phyloP scores from a whole-genome alignment of 768 basidiomycete genomes.

The Lactarius pseudohatsudake region DNA sequence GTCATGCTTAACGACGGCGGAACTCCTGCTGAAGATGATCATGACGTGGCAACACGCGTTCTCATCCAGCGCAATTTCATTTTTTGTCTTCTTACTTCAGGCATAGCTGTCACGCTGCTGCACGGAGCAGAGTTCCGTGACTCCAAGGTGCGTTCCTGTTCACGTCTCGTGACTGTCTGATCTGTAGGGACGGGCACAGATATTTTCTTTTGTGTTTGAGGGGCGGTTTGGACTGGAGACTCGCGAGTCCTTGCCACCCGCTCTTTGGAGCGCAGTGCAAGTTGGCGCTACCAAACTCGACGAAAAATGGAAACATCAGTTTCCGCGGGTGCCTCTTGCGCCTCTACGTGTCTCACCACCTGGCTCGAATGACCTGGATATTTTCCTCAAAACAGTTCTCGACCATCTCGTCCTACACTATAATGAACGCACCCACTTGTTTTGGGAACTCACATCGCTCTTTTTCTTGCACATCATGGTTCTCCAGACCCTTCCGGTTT shows the following conservation, averaged over 20 bases:
- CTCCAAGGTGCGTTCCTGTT: conserved; percentile 49
- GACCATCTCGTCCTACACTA: conserved; percentile 13
- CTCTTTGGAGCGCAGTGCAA: conserved; percentile 29
- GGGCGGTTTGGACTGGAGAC: conserved; percentile 32
- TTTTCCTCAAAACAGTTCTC: conserved; percentile 13
- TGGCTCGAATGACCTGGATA: neutral
- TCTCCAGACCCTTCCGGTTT: conserved; percentile 27
- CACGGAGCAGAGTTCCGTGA: conserved; percentile 59
- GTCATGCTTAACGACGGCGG: conserved; percentile 58
- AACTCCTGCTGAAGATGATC: conserved; percentile 25
- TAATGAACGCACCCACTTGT: conserved; percentile 1
- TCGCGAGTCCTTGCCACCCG: conserved; percentile 18
- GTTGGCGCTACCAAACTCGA: conserved; percentile 25
- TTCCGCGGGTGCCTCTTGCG: conserved; percentile 6
- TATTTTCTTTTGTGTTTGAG: conserved; percentile 57
- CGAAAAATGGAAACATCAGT: neutral
- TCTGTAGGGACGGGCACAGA: conserved; percentile 38
- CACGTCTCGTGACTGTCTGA: neutral
- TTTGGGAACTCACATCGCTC: conserved; percentile 20
- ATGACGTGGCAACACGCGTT: conserved; percentile 33
- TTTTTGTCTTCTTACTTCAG: conserved; percentile 47
- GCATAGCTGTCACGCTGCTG: conserved; percentile 52
- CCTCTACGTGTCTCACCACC: conserved; percentile 5
- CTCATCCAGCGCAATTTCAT: conserved; percentile 53
- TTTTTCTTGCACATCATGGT: conserved; percentile 27